Base-by-base conservation (phyloP, 2,329 filamentous ascomycete species). In the Mycogone perniciosa region DNA sequence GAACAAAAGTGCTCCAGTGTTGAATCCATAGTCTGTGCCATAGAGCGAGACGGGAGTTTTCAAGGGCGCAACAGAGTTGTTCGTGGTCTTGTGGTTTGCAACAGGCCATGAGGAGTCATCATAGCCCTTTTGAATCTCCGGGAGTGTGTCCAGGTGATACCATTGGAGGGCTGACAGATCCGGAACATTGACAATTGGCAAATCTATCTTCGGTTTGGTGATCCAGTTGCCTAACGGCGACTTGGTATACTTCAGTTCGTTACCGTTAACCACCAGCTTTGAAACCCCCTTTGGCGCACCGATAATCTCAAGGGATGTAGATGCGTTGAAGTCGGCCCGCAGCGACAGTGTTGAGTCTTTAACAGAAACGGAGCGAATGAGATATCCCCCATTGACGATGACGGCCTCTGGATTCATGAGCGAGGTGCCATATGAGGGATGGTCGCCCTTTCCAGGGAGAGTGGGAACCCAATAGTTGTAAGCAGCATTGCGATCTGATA, bases 11-110 rank as follows among this genome's bases (percentile, higher is more conserved):
- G 79, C 79, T 3, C 87, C 86, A 0, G 81, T 76, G 63, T 88
- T 75, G 66, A 82, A 91, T 27, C 86, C 86, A 60, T 91, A 91
- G 65, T 91, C 87, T 11, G 79, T 79, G 0, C 75, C 76, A 59
- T 85, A 88, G 0, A 91, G 76, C 0, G 80, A 83, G 0, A 79
- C 82, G 0, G 85, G 82, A 0, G 87, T 90, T 0, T 71, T 76
- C 2, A 85, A 68, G 2, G 75, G 68, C 26, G 67, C 60, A 13
- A 73, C 69, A 0, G 77, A 80, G 64, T 89, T 89, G 61, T 79
- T 79, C 1, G 81, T 83, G 2, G 72, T 74, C 0, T 68, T 72
- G 5, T 80, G 71, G 53, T 84, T 68, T 1, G 86, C 87, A 0
- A 62, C 57, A 0, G 74, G 74, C 88, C 88, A 93, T 5, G 67